Percentiles rank a stretch among this genome's conserved stretches.
Evolutionary conservation across 1,139 yeast species (phyloP).

Genomic region (Candida sp.): DNA sequence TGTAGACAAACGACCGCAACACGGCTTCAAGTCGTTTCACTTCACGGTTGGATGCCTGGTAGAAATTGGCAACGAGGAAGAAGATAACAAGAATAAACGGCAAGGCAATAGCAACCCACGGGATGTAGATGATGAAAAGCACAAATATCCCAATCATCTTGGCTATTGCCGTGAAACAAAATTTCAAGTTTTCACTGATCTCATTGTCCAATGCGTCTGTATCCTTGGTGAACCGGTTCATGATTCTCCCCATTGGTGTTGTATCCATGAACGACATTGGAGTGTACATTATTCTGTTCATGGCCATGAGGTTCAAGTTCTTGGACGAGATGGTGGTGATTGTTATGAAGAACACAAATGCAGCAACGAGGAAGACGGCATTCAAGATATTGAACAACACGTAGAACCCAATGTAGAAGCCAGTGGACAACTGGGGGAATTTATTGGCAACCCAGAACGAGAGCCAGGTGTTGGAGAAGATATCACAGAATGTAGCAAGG

Average conservation of each 20-base stretch:
- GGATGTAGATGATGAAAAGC: slow-evolving; percentile 70
- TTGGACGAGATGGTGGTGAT: slow-evolving; percentile 55
- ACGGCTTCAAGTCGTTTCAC: slow-evolving; percentile 47
- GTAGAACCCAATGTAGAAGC: slow-evolving; percentile 76
- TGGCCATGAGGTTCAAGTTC: slow-evolving; percentile 45
- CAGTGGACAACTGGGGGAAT: slow-evolving; percentile 48
- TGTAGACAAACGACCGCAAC: slow-evolving; percentile 42
- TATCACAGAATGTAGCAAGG: slow-evolving; percentile 57
- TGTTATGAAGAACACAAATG: slow-evolving; percentile 53
- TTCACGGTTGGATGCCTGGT: slow-evolving; percentile 38
- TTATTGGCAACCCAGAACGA: slow-evolving; percentile 78
- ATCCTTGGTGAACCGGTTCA: slow-evolving; percentile 76
- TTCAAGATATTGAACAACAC: slow-evolving; percentile 55
- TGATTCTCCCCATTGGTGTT: slow-evolving; percentile 63
- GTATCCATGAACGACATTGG: slow-evolving; percentile 65
- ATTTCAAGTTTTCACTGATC: slow-evolving; percentile 60
- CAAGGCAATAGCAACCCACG: slow-evolving; percentile 76
- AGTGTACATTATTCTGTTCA: slow-evolving; percentile 45
- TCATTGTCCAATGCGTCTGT: slow-evolving; percentile 85
- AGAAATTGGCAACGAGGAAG: slow-evolving; percentile 49
- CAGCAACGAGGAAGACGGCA: slow-evolving; percentile 37
- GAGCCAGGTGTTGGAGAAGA: slow-evolving; percentile 82
- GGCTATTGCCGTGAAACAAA: slow-evolving; percentile 53
- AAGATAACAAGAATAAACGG: slow-evolving; percentile 53
- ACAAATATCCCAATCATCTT: slow-evolving; percentile 65